Base-by-base conservation (phyloP, 306 rosid genomes). In the Rubus parviflorus region DNA sequence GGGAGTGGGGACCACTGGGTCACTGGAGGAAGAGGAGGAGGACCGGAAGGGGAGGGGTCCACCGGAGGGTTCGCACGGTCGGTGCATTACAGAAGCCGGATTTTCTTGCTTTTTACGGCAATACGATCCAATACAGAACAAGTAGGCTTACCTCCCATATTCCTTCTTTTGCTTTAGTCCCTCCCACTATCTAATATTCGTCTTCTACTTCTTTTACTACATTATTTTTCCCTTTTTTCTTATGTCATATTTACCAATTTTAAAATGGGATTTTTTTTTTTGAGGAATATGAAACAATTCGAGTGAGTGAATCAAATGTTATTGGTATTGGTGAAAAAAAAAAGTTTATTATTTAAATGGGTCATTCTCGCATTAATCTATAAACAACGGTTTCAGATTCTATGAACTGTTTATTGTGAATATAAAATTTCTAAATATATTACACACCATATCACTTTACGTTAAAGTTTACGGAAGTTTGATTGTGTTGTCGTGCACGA, bases 1-100 rank as follows among this genome's bases (percentile, higher is more conserved):
- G 42, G 58, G 35, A 3, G 83, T 8, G 75, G 91, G 93, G 87
- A 81, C 97, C 89, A 52, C 76, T 37, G 1, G 46, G 35, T 30
- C 35, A 30, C 35, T 30, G 35, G 1, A 1, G 30, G 82, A 49
- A 79, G 53, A 57, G 77, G 73, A 68, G 46, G 46, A 41, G 74
- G 25, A 23, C 60, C 73, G 85, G 74, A 19, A 20, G 76, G 77
- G 83, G 37, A 73, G 89, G 78, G 22, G 77, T 30, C 35, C 35
- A 30, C 35, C 35, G 7, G 7, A 62, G 54, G 85, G 87, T 85
- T 85, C 86, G 19, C 17, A 54, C 72, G 83, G 87, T 82, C 89
- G 83, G 69, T 72, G 46, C 35, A 30, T 30, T 30, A 30, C 35
- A 30, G 1, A 1, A 30, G 2, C 35, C 35, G 35, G 35, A 30